Evolutionary conservation across 2,329 filamentous ascomycete genomes (phyloP).

Genomic region (Mycocentrospora acerina): DNA sequence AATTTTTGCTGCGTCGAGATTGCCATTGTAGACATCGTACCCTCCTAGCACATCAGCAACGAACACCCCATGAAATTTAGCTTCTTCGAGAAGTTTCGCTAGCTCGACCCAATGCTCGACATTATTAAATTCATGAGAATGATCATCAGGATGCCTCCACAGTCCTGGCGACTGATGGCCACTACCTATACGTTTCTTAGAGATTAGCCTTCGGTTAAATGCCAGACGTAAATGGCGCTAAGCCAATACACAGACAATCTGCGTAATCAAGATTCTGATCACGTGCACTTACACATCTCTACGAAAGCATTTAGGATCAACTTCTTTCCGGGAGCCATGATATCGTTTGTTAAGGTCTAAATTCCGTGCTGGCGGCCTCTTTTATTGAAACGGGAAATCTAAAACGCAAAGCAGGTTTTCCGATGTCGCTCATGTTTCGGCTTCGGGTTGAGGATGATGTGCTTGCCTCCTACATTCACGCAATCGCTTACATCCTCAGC

Average conservation of each 20-base stretch:
- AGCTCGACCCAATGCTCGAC: conserved; percentile 42
- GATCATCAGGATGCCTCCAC: conserved; percentile 66
- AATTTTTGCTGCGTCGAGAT: conserved; percentile 60
- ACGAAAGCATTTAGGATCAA: conserved; percentile 48
- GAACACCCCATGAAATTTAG: conserved; percentile 45
- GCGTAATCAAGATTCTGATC: not conserved
- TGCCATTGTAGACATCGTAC: conserved; percentile 70
- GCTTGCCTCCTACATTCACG: conserved; percentile 26
- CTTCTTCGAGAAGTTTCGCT: conserved; percentile 42
- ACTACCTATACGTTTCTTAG: conserved; percentile 18
- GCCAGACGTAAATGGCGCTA: no score
- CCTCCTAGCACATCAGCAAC: conserved; percentile 53
- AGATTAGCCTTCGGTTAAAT: conserved; percentile 4
- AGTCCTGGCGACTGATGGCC: conserved; percentile 54
- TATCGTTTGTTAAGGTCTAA: conserved; percentile 12
- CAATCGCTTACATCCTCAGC: conserved; percentile 25
- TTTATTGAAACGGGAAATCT: conserved; percentile 5
- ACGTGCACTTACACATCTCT: conserved; percentile 41
- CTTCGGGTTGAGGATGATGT: conserved; percentile 29
- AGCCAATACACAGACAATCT: no score
- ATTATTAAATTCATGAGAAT: conserved; percentile 58
- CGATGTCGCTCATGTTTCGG: conserved; percentile 23
- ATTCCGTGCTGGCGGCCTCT: conserved; percentile 23
- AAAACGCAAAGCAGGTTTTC: conserved; percentile 5
- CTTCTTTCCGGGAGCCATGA: conserved; percentile 33